Evolutionary conservation across 2,329 filamentous ascomycete species (phyloP), one percentile per base, ranked within the genome.

Genomic region (Stemphylium lycopersici): DNA sequence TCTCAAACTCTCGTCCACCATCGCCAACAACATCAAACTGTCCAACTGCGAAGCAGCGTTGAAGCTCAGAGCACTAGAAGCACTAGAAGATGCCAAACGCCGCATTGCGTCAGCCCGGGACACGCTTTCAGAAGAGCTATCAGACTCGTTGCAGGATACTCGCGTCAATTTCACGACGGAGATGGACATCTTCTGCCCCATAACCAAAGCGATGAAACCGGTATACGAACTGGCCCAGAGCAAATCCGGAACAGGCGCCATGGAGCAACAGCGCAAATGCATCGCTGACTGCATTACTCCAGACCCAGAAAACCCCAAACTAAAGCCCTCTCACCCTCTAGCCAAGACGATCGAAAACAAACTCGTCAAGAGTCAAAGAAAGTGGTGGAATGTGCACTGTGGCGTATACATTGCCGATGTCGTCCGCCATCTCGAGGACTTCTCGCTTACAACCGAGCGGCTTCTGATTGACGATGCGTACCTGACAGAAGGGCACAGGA

Each of bases 111-210:
- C 22, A 22, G 22, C 22, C 22, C 22, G 22, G 22, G 22, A 22
- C 22, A 3, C 22, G 22, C 22, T 22, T 3, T 22, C 22, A 22
- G 22, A 22, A 22, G 22, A 22, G 22, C 22, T 22, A 22, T 22
- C 6, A 22, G 22, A 22, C 22, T 22, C 3, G 3, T 22, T 22
- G 22, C 22, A 6, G 6, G 22, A 48, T 3, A 56, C 31, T 4
- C 29, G 48, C 26, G 7, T 59, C 4, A 24, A 41, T 2, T 61
- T 52, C 38, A 50, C 48, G 4, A 61, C 48, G 0, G 61, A 59
- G 31, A 50, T 48, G 2, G 56, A 59, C 33, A 52, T 56, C 12
- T 12, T 40, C 6, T 55, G 54, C 12, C 58, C 53, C 0, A 48
- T 61, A 20, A 53, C 58, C 3, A 36, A 24, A 15, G 47, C 46